These are phyloP conservation scores for Trichosporon sp. DNA, from an alignment of 1,284 basidiomycete species.

Conservation along the genomic window DNA sequence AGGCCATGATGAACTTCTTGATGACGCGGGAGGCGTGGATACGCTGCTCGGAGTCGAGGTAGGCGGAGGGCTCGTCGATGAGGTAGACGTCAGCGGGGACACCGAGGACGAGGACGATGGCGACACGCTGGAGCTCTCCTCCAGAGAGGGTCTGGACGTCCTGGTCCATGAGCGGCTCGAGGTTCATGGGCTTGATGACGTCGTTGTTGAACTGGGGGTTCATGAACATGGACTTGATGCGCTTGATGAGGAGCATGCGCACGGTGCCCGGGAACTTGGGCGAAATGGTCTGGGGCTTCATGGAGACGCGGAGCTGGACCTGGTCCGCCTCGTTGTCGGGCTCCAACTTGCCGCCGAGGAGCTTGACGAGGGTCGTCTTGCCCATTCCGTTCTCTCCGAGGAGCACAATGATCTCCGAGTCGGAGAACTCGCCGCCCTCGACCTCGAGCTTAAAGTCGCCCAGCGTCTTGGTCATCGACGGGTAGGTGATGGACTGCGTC, in stretches of 20 bases:
- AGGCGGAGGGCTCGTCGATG: constrained; percentile 68
- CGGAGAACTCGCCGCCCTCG: constrained; percentile 81
- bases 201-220: constrained; percentile 96
- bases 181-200: constrained; percentile 88
- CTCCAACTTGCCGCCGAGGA: constrained; percentile 80
- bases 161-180: constrained; percentile 92
- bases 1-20: constrained; percentile 91
- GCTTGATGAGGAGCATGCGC: constrained; percentile 86
- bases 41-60: constrained; percentile 95
- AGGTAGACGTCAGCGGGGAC: constrained; percentile 70
- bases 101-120: constrained; percentile 86
- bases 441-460: constrained; percentile 92
- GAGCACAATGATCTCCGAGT: constrained; percentile 97
- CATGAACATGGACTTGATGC: constrained; percentile 92
- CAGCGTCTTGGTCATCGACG: constrained; percentile 91
- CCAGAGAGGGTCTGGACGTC: constrained; percentile 94
- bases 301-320: constrained; percentile 72
- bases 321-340: constrained; percentile 82
- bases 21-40: constrained; percentile 96
- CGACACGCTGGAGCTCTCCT: constrained; percentile 94
- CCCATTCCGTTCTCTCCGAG: constrained; percentile 96
- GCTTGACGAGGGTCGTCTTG: constrained; percentile 93
- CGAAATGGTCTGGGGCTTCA: constrained; percentile 88
- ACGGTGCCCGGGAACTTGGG: constrained; percentile 94
- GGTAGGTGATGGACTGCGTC: constrained; percentile 83